Evolutionary conservation across 352 stramenopile genomes (phyloP).

Genomic region (Phytophthora foliorum): DNA sequence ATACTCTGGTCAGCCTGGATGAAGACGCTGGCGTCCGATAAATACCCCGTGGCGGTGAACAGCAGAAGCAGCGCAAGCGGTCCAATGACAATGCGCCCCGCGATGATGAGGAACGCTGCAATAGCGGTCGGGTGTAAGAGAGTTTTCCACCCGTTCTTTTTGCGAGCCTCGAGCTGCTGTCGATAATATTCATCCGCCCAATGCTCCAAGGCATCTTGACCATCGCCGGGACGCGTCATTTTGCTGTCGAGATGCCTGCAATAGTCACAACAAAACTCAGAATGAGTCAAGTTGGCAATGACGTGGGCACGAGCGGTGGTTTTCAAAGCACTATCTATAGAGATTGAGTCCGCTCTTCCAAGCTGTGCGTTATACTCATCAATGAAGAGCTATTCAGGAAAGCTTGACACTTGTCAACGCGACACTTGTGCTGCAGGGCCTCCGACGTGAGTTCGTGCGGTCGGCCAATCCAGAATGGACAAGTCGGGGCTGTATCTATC

Average conservation of each 20-base stretch:
- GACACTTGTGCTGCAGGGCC: too few species aligned
- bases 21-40: slow-evolving; percentile 26
- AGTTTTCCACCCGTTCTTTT: slow-evolving; percentile 2
- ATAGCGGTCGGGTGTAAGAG: slow-evolving; percentile 13
- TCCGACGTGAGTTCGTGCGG: too few species aligned
- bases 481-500: too few species aligned
- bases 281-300: too few species aligned
- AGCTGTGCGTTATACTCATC: too few species aligned
- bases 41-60: slow-evolving; percentile 16
- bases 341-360: too few species aligned
- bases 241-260: not conserved
- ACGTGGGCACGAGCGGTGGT: too few species aligned
- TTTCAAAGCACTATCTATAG: too few species aligned
- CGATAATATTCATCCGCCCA: slow-evolving; percentile 18
- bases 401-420: too few species aligned
- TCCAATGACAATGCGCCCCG: slow-evolving; percentile 14
- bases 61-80: slow-evolving; percentile 19
- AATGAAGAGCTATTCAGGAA: too few species aligned
- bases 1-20: slow-evolving; percentile 26
- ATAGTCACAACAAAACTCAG: too few species aligned
- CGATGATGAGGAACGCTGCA: slow-evolving; percentile 14
- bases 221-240: not conserved
- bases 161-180: slow-evolving; percentile 7
- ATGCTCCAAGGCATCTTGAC: not conserved
- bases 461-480: too few species aligned